phyloP scores from a whole-genome alignment of 163 green algal species.

The Chlamydomonas reinhardtii region DNA sequence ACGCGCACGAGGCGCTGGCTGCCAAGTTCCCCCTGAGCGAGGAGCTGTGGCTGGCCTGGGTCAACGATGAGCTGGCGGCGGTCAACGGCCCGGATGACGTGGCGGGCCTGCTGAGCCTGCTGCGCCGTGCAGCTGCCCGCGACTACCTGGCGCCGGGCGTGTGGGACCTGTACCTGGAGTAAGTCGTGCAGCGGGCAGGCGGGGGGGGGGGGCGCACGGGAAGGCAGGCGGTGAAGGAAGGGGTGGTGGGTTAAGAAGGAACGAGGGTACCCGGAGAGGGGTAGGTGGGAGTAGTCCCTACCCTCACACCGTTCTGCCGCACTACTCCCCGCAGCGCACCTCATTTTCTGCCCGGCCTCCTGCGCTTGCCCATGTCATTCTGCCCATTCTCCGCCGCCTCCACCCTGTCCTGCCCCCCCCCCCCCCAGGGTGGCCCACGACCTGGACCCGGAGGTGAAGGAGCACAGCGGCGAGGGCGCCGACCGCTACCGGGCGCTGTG shows the following conservation, averaged over 20 bases:
- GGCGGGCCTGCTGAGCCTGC: slow-evolving; percentile 36
- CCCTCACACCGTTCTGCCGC: too few species aligned
- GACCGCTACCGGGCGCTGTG: slow-evolving; percentile 49
- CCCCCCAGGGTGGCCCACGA: slow-evolving; percentile 69
- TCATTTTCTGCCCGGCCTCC: too few species aligned
- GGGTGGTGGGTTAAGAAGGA: too few species aligned
- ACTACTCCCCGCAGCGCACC: too few species aligned
- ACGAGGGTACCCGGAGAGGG: too few species aligned
- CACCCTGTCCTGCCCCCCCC: not conserved
- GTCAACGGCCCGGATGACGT: slow-evolving; percentile 39
- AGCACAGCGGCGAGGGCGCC: slow-evolving; percentile 49
- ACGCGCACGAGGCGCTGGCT: slow-evolving; percentile 78
- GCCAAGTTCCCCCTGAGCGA: slow-evolving; percentile 84
- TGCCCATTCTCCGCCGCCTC: not conserved
- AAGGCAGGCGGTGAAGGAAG: too few species aligned
- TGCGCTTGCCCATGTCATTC: too few species aligned
- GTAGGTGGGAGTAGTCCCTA: too few species aligned
- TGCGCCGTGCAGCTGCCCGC: slow-evolving; percentile 50
- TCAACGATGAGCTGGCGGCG: slow-evolving; percentile 81
- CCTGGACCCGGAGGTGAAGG: slow-evolving; percentile 62
- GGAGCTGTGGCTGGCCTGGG: slow-evolving; percentile 89
- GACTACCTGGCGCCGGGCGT: slow-evolving; percentile 89
- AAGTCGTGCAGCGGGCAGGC: slow-evolving; percentile 15
- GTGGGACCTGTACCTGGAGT: slow-evolving; percentile 86
- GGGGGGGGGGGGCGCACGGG: not conserved